Base-by-base conservation (phyloP, 331 rosid genomes). In the Arachis monticola region DNA sequence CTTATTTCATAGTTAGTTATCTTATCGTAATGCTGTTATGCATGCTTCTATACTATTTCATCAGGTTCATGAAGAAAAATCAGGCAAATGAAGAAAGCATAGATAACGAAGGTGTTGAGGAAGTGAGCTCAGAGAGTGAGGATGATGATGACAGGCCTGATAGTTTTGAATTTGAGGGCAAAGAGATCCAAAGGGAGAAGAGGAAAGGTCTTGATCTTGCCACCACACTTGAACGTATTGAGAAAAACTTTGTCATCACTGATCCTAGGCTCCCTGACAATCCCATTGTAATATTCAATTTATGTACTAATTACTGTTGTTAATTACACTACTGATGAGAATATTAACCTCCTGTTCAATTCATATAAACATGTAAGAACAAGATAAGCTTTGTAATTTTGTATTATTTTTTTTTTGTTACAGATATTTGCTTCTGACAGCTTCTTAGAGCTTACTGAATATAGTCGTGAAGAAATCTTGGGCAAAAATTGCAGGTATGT, bases 361-460 rank as follows among this genome's bases (percentile, higher is more conserved):
- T 71, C 64, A 27, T 48, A 47, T 60, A 52, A 55, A 60, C 51
- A 45, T 75, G 62, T 61, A 50, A 50, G 57, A 50, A 50, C 44
- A 58, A 71, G 22, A 17, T 59, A 45, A 75, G 42, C 60, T 84
- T 45, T 69, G 61, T 64, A 22, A 35, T n/a, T n/a, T n/a, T n/a
- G n/a, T n/a, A n/a, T n/a, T 32, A 2, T 35, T 35, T 35, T 35
- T 73, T 74, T 84, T 47, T 32, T 67, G 65, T 80, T 77, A 79
- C 85, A 94, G 99, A 94, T 94, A n/a, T 94, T 94, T 74, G 99
- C 99, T 17, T 94, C 99, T 13, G 99, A 94, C 83, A 94, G 99
- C 83, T 94, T 94, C 88, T 83, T 94, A 52, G 99, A 94, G 87
- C 97, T 94, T 40, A 90, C 99, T 1, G 99, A 94, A 84, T 92